Base-by-base conservation (phyloP, 2,329 filamentous ascomycete genomes). In the Aspergillus aculeatinus region DNA sequence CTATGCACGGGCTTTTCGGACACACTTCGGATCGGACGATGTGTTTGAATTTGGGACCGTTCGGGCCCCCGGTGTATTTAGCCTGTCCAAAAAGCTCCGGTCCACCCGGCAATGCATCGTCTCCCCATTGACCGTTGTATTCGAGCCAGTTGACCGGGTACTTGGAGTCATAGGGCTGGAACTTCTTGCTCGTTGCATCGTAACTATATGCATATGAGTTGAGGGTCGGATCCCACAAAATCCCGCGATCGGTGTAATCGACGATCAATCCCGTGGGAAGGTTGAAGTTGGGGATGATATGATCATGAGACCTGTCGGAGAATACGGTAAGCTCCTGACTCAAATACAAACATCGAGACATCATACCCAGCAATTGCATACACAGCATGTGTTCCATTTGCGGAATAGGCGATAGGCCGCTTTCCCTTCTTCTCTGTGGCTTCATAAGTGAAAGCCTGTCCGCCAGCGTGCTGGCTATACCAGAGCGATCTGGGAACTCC, bases 371-470 rank as follows among this genome's bases (percentile, higher is more conserved):
- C 53, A 6, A 81, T 84, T 19, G 86, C 85, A 70, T 89, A 89
- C 67, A 85, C 85, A 9, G 87, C 87, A 71, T 90, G 87, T 0
- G 82, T 83, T 9, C 87, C 87, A 52, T 84, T 83, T 0, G 83
- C 82, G 1, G 81, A 82, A 70, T 86, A 89, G 25, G 78, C 76
- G 31, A 88, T 74, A 1, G 87, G 86, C 60, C 86, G 76, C 2
- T 76, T 67, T 2, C 80, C 81, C 49, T 76, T 71, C 67, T 88
- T 86, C 62, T 87, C 80, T 1, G 84, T 76, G 1, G 80, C 77
- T 3, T 74, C 64, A 67, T 87, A 89, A 2, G 77, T 80, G 71
- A 89, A 89, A 1, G 87, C 87, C 71, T 89, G 78, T 4, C 87
- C 87, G 62, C 81, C 80, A 31, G 79, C 73, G 70, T 89, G 87